phyloP scores from a whole-genome alignment of 352 stramenopile genomes.

The Pythium chondricola region DNA sequence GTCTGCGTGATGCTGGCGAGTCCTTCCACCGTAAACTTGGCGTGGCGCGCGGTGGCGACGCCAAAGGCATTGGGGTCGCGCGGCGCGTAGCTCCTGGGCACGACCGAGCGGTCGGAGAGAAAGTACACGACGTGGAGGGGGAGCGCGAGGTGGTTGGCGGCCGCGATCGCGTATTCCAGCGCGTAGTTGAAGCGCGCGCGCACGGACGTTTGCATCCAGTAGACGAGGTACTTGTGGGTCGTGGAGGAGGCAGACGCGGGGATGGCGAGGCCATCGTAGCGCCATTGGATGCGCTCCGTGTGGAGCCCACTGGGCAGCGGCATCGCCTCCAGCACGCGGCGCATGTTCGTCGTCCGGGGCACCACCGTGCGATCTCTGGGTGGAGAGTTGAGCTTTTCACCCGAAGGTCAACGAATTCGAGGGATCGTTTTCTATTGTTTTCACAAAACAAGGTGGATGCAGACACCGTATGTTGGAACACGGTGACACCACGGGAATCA shows the following conservation, averaged over 20 bases:
- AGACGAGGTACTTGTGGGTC: conserved; percentile 44
- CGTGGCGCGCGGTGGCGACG: conserved; percentile 63
- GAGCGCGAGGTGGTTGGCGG: conserved; percentile 52
- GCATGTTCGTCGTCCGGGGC: conserved; percentile 18
- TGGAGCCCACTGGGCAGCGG: conserved; percentile 57
- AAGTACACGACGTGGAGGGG: conserved; percentile 76
- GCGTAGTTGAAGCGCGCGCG: conserved; percentile 79
- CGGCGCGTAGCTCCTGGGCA: conserved; percentile 7
- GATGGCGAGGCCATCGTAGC: conserved; percentile 44
- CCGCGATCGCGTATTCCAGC: conserved; percentile 68
- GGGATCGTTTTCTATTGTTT: too few relatives aligned
- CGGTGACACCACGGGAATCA: too few relatives aligned
- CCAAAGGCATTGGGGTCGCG: conserved; percentile 59
- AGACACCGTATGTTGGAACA: conserved; percentile 3
- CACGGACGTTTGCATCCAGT: conserved; percentile 87
- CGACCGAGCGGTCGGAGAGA: conserved; percentile 50
- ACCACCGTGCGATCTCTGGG: not conserved
- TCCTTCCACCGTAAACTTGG: conserved; percentile 68
- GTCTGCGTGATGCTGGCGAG: conserved; percentile 35
- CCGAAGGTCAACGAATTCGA: conserved; percentile 23
- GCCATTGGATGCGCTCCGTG: conserved; percentile 62
- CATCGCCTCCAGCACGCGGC: conserved; percentile 47
- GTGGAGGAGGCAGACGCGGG: conserved; percentile 7
- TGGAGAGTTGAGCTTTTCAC: not conserved
- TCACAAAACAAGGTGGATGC: conserved; percentile 10